These are phyloP conservation scores for Fusarium verrucosum DNA, from an alignment of 2,329 filamentous ascomycete genomes.

Conservation along the genomic window DNA sequence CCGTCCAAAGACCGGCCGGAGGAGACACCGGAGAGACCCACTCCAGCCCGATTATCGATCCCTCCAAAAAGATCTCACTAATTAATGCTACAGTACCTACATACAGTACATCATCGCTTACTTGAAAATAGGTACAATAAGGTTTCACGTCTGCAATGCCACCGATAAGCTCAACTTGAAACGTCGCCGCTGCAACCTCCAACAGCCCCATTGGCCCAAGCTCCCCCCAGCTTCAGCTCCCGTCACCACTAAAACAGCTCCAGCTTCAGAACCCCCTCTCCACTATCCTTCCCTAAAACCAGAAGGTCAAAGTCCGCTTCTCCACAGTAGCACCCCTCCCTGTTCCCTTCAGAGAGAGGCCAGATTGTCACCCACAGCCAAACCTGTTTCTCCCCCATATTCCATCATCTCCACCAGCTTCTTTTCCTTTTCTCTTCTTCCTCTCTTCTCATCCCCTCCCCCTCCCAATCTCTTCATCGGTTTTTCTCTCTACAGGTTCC, in stretches of 20 bases:
- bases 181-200: neutral
- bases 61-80: neutral
- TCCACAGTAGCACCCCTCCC: constrained; percentile 28
- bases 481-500: constrained; percentile 20
- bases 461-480: constrained; percentile 10
- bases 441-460: constrained; percentile 9
- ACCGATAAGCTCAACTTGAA: neutral
- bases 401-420: constrained; percentile 35
- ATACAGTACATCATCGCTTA: no score
- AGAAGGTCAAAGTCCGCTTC: constrained; percentile 10
- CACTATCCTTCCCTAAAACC: constrained; percentile 7
- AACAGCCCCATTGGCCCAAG: constrained; percentile 27
- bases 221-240: constrained; percentile 8
- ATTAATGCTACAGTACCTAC: neutral
- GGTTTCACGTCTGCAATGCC: neutral
- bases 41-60: neutral
- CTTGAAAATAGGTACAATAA: neutral
- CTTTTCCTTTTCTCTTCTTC: constrained; percentile 14
- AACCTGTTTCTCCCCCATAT: constrained; percentile 29
- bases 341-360: constrained; percentile 37
- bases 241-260: constrained; percentile 18
- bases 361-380: constrained; percentile 43
- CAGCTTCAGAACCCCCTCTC: constrained; percentile 3
- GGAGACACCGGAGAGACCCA: neutral
- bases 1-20: neutral